Base-by-base conservation (phyloP, 768 basidiomycete species). In the Russula olivacea region DNA sequence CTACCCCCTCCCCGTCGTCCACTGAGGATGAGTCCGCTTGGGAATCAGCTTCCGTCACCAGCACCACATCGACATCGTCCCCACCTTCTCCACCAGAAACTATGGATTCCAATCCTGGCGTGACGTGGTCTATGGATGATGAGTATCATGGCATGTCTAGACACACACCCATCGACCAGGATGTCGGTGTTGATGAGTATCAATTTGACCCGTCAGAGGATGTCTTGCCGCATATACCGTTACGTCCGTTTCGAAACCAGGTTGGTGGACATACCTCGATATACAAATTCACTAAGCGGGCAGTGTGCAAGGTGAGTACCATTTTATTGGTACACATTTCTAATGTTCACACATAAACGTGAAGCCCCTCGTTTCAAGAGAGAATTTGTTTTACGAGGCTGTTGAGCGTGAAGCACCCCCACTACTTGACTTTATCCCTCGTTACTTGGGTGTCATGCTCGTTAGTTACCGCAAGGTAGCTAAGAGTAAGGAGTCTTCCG, bases 211-310 rank as follows among this genome's bases (percentile, higher is more conserved):
- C 79, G 47, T 76, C 82, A 14, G 78, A 86, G 63, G 85, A 84
- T 58, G 80, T 80, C 63, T 76, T 92, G 49, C 91, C 90, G 1
- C 91, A 94, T 62, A 93, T 99, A 53, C 96, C 95, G 38, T 78
- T 99, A 9, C 86, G 89, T 53, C 97, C 97, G 6, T 99, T 98
- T 76, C 86, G 91, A 54, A 97, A 99, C 69, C 95, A 98, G 76
- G 97, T 99, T 34, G 97, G 97, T 47, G 97, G 97, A 3, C 97
- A 99, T 73, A 92, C 85, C 67, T 89, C 93, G 61, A 97, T 99
- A 69, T 98, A 98, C 76, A 94, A 95, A 71, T 98, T 99, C 68
- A 98, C 95, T 4, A 93, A 93, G 71, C 83, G 94, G 67, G 96
- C 97, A 9, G 94, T 99, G 17, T 99, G 97, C 80, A 99, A 99